Evolutionary conservation across 768 basidiomycete species (phyloP), one percentile per base, ranked within the genome.

Genomic region (Amanita brunnescens): DNA sequence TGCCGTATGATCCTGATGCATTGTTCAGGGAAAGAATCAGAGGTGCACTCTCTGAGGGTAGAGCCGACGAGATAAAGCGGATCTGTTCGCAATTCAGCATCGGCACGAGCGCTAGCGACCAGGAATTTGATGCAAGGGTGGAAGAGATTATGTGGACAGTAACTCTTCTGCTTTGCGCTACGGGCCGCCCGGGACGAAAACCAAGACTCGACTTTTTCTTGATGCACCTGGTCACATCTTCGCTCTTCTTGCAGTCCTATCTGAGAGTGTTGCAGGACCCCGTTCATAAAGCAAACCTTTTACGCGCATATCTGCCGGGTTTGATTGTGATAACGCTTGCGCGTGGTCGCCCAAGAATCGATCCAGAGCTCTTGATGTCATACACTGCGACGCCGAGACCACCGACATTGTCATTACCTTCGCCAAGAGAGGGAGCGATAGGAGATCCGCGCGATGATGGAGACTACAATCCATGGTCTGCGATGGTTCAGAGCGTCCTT

Each of bases 171-270:
- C 64, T 78, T 30, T 71, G 70, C 24, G 75, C 70, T 0, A 73
- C 75, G 0, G 69, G 78, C 20, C 73, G 70, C 55, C 64, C 61
- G 21, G 76, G 73, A 2, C 65, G 72, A 35, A 70, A 74, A 55
- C 75, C 76, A 6, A 67, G 79, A 3, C 59, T 81, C 24, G 80
- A 74, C 49, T 76, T 82, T 65, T 78, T 80, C 73, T 62, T 82
- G 47, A 77, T 79, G 78, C 81, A 82, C 56, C 57, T 79, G 41
- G 65, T 82, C 40, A 81, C 73, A 8, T 73, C 72, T 32, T 68
- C 76, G 6, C 56, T 80, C 4, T 79, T 80, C 62, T 56, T 82
- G 6, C 69, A 70, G 21, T 71, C 74, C 0, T 58, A 76, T 33
- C 55, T 77, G 32, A 57, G 58, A 8, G 62, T 62, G 8, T 42